phyloP scores from a whole-genome alignment of 192 early-diverging fungal genomes.

The Entophlyctis helioformis region DNA sequence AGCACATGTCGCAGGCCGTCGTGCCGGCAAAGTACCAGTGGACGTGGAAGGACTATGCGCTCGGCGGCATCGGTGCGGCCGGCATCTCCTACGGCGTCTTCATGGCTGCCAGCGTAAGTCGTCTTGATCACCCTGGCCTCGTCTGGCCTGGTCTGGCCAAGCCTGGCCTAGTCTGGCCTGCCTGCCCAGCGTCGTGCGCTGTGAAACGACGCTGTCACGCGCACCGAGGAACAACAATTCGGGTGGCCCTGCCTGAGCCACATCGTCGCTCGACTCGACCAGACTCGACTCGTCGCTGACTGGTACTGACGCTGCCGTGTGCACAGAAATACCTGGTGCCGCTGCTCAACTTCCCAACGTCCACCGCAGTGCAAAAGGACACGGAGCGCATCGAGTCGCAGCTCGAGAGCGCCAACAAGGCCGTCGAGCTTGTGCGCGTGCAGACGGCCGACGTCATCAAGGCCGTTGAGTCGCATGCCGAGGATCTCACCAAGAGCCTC shows the following conservation, averaged over 20 bases:
- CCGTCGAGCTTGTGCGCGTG: slow-evolving; percentile 57
- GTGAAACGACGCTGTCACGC: too few relatives aligned
- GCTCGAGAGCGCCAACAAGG: slow-evolving; percentile 55
- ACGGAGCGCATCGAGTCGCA: slow-evolving; percentile 50
- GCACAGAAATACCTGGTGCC: slow-evolving; percentile 23
- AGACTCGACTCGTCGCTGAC: too few relatives aligned
- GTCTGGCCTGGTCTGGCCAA: too few relatives aligned
- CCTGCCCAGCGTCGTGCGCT: too few relatives aligned
- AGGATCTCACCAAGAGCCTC: slow-evolving; percentile 41
- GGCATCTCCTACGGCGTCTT: slow-evolving; percentile 85
- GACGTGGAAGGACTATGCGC: slow-evolving; percentile 91
- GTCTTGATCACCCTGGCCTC: too few relatives aligned
- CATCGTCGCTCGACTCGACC: too few relatives aligned
- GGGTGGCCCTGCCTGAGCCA: too few relatives aligned
- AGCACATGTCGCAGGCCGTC: not conserved
- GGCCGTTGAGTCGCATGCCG: slow-evolving; percentile 53
- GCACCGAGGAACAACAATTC: too few relatives aligned
- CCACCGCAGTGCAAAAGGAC: slow-evolving; percentile 5
- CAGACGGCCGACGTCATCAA: slow-evolving; percentile 52
- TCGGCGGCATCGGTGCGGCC: slow-evolving; percentile 73
- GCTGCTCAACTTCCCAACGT: slow-evolving; percentile 8
- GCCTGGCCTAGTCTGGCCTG: too few relatives aligned
- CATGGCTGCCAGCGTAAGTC: slow-evolving; percentile 55
- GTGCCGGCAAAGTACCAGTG: slow-evolving; percentile 30
- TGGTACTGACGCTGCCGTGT: not conserved